These are phyloP conservation scores for Backusella macrospora DNA, from an alignment of 192 early-diverging fungal genomes.

Conservation along the genomic window DNA sequence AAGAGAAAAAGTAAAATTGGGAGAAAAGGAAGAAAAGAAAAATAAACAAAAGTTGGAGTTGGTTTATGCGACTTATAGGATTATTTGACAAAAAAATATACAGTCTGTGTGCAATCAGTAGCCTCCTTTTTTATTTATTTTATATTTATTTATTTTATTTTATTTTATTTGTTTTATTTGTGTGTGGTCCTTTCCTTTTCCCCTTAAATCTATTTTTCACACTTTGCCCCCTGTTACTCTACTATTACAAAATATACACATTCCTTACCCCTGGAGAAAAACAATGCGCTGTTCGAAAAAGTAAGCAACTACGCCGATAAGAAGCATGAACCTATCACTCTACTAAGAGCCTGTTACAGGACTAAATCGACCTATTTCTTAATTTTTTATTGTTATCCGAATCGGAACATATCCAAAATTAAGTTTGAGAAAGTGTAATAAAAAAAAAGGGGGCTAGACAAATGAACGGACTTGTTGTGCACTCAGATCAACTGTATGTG, in stretches of 20 bases:
- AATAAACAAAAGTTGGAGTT: slow-evolving; percentile 1
- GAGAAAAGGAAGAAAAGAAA: slow-evolving; percentile 10
- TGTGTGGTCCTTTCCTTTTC: background rate
- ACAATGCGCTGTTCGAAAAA: slow-evolving; percentile 10
- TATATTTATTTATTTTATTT: background rate
- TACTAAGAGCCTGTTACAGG: background rate
- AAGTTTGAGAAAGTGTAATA: background rate
- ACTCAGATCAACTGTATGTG: slow-evolving; percentile 1
- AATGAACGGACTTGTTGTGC: slow-evolving; percentile 5
- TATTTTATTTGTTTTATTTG: background rate
- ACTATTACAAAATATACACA: background rate
- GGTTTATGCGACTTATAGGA: slow-evolving; percentile 13
- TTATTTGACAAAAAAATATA: background rate
- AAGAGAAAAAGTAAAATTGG: background rate
- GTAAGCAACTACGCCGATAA: background rate
- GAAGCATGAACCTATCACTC: background rate
- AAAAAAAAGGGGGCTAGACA: background rate
- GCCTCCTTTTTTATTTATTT: slow-evolving; percentile 7
- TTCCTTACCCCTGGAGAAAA: background rate
- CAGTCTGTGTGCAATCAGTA: background rate
- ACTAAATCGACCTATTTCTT: background rate
- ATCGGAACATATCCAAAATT: background rate
- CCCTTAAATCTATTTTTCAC: slow-evolving; percentile 12
- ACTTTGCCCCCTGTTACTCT: background rate
- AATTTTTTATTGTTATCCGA: background rate